These are phyloP conservation scores for Polychaeton citri DNA, from an alignment of 2,329 filamentous ascomycete genomes.

Conservation along the genomic window DNA sequence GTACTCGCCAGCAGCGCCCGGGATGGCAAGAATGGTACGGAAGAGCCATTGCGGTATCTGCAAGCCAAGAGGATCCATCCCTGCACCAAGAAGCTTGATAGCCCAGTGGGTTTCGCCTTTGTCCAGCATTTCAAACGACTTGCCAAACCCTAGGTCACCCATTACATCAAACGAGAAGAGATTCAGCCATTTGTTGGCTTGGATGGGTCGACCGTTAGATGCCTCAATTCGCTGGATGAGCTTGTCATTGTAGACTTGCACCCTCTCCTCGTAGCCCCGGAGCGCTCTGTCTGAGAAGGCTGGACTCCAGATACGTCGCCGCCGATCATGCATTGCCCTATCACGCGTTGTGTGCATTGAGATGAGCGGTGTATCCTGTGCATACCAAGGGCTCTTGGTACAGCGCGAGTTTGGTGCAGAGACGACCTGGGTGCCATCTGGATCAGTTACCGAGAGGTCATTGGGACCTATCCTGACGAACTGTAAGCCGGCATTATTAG, in stretches of 20 bases:
- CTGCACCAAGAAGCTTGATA: constrained; percentile 14
- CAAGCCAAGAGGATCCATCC: not conserved
- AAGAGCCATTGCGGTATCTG: not conserved
- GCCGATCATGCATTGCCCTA: constrained; percentile 22
- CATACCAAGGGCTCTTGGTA: constrained; percentile 30
- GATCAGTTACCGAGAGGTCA: constrained; percentile 24
- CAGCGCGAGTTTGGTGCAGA: constrained; percentile 26
- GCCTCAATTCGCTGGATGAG: constrained; percentile 20
- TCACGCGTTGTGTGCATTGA: constrained; percentile 28
- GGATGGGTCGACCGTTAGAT: constrained; percentile 20
- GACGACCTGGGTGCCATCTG: constrained; percentile 24
- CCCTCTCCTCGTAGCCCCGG: constrained; percentile 28
- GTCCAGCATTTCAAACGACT: constrained; percentile 27
- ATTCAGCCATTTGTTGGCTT: constrained; percentile 28
- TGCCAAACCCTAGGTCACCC: constrained; percentile 31
- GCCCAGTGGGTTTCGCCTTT: constrained; percentile 21
- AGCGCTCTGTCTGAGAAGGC: constrained; percentile 29
- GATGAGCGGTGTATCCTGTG: constrained; percentile 17
- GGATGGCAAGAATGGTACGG: constrained; percentile 12
- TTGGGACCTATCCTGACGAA: no score
- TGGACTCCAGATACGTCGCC: constrained; percentile 27
- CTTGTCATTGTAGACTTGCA: constrained; percentile 23
- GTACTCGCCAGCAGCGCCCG: constrained; percentile 20
- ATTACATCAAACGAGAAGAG: constrained; percentile 34
- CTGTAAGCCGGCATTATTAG: no score